A percentile compares a stretch with the other conserved stretches of the same genome.
phyloP scores from a whole-genome alignment of 1,139 yeast genomes.

The Pichia sp. region DNA sequence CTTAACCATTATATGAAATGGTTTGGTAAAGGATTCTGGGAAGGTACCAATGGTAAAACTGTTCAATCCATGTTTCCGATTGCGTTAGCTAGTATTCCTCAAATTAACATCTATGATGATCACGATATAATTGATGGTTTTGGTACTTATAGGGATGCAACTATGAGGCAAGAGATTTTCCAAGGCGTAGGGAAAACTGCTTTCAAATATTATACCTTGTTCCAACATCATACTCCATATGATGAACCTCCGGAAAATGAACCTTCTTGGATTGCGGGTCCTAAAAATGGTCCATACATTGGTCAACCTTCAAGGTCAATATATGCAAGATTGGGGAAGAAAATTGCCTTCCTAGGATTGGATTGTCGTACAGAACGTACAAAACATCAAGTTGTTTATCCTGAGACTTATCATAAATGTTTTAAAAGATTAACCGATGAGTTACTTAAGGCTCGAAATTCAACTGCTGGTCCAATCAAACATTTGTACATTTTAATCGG shows the following conservation, averaged over 20 bases:
- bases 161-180: conserved; percentile 69
- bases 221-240: conserved; percentile 73
- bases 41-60: conserved; percentile 58
- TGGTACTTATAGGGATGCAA: conserved; percentile 73
- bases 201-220: conserved; percentile 78
- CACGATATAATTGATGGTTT: conserved; percentile 95
- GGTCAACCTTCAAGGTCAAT: conserved; percentile 57
- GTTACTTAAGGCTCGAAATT: conserved; percentile 33
- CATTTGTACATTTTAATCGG: conserved; percentile 82
- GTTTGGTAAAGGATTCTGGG: conserved; percentile 89
- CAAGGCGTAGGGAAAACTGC: conserved; percentile 68
- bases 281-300: conserved; percentile 56
- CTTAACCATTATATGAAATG: conserved; percentile 69
- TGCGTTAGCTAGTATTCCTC: conserved; percentile 77
- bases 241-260: conserved; percentile 38
- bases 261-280: conserved; percentile 52
- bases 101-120: conserved; percentile 77
- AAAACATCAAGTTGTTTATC: conserved; percentile 48
- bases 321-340: conserved; percentile 66
- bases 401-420: conserved; percentile 49
- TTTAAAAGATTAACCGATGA: conserved; percentile 57
- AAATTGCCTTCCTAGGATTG: conserved; percentile 64
- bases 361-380: conserved; percentile 92
- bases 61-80: conserved; percentile 61
- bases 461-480: conserved; percentile 42